Conservation (phyloP, 345 rosid genomes). For the Aquilaria yunnanensis region DNA sequence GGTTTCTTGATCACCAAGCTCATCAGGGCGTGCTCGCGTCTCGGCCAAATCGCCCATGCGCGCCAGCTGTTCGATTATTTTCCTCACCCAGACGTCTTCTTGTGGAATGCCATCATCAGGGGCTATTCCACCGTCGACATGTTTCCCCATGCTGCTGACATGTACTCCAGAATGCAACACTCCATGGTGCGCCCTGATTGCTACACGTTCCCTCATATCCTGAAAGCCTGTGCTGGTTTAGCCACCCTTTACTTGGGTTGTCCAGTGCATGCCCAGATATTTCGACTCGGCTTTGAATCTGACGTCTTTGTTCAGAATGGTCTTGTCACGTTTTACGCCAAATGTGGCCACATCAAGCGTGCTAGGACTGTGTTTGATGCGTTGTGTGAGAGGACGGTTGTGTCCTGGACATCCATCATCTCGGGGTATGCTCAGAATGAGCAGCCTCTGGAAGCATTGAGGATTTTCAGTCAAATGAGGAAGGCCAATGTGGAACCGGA, state of each 20-base stretch:
- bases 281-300: constrained; percentile 48
- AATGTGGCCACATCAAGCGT: constrained; percentile 34
- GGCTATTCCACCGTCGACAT: constrained; percentile 41
- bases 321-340: constrained; percentile 60
- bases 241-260: constrained; percentile 35
- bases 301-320: constrained; percentile 69
- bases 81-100: constrained; percentile 45
- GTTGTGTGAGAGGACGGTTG: constrained; percentile 40
- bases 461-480: constrained; percentile 48
- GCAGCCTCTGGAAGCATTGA: constrained; percentile 48
- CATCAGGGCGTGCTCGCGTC: constrained; percentile 17
- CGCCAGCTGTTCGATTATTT: constrained; percentile 52
- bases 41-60: constrained; percentile 43
- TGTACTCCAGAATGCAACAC: constrained; percentile 46
- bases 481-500: constrained; percentile 40
- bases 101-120: constrained; percentile 58
- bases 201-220: constrained; percentile 46
- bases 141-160: constrained; percentile 33
- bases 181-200: constrained; percentile 46
- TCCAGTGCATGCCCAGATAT: constrained; percentile 48
- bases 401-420: constrained; percentile 69
- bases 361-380: constrained; percentile 49
- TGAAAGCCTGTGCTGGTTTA: constrained; percentile 52
- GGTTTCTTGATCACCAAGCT: constrained; percentile 51
- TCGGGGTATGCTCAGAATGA: constrained; percentile 68